Conservation (phyloP, 768 basidiomycete species). For the Lentinula sp. region DNA sequence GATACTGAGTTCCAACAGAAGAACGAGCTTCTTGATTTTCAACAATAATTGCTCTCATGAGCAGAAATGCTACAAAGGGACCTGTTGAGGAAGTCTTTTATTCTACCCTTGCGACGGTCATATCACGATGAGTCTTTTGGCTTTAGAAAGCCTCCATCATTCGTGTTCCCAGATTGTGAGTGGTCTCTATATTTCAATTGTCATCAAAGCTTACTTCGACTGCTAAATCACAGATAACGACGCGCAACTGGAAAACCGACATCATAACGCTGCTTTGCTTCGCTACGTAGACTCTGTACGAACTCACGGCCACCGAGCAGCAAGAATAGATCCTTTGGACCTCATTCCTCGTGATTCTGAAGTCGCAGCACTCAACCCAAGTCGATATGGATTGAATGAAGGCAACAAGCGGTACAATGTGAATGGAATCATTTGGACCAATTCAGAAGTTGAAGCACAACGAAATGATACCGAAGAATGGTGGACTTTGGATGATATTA, state of each 20-base stretch:
- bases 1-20: too few species aligned
- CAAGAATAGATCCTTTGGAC: constrained; percentile 83
- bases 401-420: constrained; percentile 54
- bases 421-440: constrained; percentile 79
- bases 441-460: constrained; percentile 27
- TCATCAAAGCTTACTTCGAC: neutral
- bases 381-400: constrained; percentile 68
- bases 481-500: constrained; percentile 72
- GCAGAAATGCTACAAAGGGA: neutral
- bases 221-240: constrained; percentile 43
- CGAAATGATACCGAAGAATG: constrained; percentile 28
- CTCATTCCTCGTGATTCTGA: constrained; percentile 79
- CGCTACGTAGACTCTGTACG: constrained; percentile 88
- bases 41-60: neutral
- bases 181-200: neutral
- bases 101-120: neutral
- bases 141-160: constrained; percentile 37
- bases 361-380: constrained; percentile 65
- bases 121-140: constrained; percentile 56
- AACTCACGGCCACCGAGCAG: constrained; percentile 81
- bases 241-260: constrained; percentile 61
- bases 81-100: neutral
- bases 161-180: constrained; percentile 48
- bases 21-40: too few species aligned
- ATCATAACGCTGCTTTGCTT: constrained; percentile 67